Evolutionary conservation across 2,329 filamentous ascomycete species (phyloP), one percentile per base, ranked within the genome.

Genomic region (Didymella glomerata): DNA sequence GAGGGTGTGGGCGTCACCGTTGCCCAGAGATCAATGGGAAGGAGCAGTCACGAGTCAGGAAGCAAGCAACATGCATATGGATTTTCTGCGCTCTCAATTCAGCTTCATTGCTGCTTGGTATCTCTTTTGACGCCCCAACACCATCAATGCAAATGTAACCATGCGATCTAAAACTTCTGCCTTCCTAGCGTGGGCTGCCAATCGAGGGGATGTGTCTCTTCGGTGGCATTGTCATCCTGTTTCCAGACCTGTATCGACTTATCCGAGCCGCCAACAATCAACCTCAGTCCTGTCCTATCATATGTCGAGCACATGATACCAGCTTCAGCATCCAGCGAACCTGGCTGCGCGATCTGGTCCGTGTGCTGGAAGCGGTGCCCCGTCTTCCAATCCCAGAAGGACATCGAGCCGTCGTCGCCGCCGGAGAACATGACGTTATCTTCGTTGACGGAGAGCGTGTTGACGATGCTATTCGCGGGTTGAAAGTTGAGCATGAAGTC

Each of bases 401-500:
- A 91, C 83, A 98, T 95, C 34, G 91, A 96, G 40, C 96, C 95
- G 69, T 99, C 97, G 73, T 99, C 95, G 46, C 89, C 94, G 56
- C 95, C 95, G 2, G 93, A 95, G 78, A 99, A 97, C 59, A 99
- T 80, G 16, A 98, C 92, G 70, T 97, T 95, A 75, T 97, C 92
- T 71, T 96, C 91, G 76, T 99, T 99, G 30, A 95, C 93, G 42
- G 92, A 86, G 45, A 99, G 81, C 0, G 93, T 93, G 79, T 99
- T 99, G 81, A 99, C 94, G 76, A 99, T 96, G 60, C 92, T 87
- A 72, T 97, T 97, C 73, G 98, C 94, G 4, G 94, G 94, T 42
- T 97, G 92, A 72, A 98, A 98, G 75, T 98, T 98, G 78, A 97
- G 93, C 95, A 99, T 99, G 76, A 99, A 98, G 16, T 92, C 92